Percentiles rank a stretch among this genome's conserved stretches.
Evolutionary conservation across 345 rosid species (phyloP).

Genomic region (Aegle marmelos): DNA sequence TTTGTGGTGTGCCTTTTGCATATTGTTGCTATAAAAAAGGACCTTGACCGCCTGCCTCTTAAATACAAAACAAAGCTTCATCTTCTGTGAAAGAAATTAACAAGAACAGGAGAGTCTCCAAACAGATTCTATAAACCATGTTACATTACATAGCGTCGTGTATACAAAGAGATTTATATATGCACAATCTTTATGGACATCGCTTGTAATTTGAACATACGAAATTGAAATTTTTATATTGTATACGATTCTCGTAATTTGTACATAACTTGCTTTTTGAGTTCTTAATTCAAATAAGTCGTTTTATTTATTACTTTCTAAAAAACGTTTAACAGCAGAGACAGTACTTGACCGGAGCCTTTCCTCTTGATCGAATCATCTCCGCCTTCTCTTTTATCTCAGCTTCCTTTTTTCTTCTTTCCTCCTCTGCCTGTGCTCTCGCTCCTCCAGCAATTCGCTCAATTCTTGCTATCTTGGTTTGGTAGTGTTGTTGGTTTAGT

Average conservation of each 20-base stretch:
- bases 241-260: background rate
- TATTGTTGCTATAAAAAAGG: too few species aligned
- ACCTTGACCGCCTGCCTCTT: background rate
- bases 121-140: background rate
- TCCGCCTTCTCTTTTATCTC: constrained; percentile 48
- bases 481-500: constrained; percentile 46
- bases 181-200: background rate
- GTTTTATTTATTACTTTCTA: too few species aligned
- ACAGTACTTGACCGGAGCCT: constrained; percentile 33
- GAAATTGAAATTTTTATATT: background rate
- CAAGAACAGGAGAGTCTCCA: background rate
- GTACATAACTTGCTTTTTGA: background rate
- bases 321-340: constrained; percentile 46
- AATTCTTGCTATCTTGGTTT: constrained; percentile 51
- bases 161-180: background rate
- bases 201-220: background rate
- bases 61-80: background rate
- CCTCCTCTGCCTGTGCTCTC: constrained; percentile 57
- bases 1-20: too few species aligned
- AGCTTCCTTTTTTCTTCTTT: constrained; percentile 47
- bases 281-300: background rate
- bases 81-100: background rate
- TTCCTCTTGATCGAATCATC: constrained; percentile 39
- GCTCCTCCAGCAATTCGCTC: constrained; percentile 53
- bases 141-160: background rate